Base-by-base conservation (phyloP, 2,329 filamentous ascomycete genomes). In the Sporothrix schenckii region DNA sequence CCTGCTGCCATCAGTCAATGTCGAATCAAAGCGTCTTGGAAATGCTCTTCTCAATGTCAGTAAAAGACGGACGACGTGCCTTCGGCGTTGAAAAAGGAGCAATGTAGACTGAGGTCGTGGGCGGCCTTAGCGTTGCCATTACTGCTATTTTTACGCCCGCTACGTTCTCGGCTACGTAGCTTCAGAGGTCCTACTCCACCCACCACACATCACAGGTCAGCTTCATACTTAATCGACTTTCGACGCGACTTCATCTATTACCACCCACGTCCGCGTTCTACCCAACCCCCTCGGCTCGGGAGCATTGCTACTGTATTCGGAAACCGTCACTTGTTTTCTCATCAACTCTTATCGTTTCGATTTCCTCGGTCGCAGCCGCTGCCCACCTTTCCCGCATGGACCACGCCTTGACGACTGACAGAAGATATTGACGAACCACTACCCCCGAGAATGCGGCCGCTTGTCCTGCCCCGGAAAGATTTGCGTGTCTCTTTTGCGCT, bases 401-500 rank as follows among this genome's bases (percentile, higher is more conserved):
- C 61, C 16, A 30, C 61, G 27, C n/a, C 14, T 24, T 13, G 39
- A 47, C 65, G 21, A 44, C 65, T n/a, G 41, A 44, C 41, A 13
- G 2, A 13, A 10, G 41, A 44, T 3, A 44, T 5, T 30, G 41
- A 44, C 14, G 11, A 44, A 44, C 3, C 41, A 53, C 16, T 54
- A 2, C 3, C 19, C 39, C 9, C 67, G 60, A 71, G 44, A 67
- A 71, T 69, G 70, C 66, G 53, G 70, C 53, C 30, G 63, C 41
- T 49, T 63, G 47, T 47, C 53, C 60, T 60, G 54, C 44, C 39
- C 24, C 30, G 34, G 61, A 58, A 50, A 56, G 24, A 27, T 24
- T 53, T n/a, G 39, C 54, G 44, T 53, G 21, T 68, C 21, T 30
- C 71, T 16, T 19, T 27, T 21, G 50, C 47, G 14, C 21, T 50